Evolutionary conservation across 1,284 basidiomycete species (phyloP), one percentile per base, ranked within the genome.

Genomic region (Rhodotorula sp.): DNA sequence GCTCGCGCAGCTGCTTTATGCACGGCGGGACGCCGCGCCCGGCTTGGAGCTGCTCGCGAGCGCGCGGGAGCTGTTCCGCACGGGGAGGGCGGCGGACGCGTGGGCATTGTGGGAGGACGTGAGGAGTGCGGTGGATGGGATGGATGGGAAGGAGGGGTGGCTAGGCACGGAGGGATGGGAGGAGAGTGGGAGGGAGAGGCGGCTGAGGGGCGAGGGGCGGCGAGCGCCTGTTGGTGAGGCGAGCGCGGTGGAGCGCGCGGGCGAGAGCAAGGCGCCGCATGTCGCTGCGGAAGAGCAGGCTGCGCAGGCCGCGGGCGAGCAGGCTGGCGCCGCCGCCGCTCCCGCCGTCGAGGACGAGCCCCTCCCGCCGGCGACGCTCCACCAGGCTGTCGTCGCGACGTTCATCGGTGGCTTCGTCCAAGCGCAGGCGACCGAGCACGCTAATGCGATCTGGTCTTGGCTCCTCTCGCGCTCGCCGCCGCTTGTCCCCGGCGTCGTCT

Each of bases 341-440:
- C 9, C 32, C 25, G 44, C 27, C 29, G 50, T 8, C 7, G 39
- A 32, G 21, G 21, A 22, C 44, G 5, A 4, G 13, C 12, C 48
- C 9, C 22, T 69, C 7, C 37, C 53, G 29, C 34, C 48, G 17
- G 69, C 72, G 2, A 22, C 29, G 1, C 54, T 76, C 27, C 69
- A 66, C 8, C 74, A 73, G 41, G 59, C 70, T 8, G 39, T 70
- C 64, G 65, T 72, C 58, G 68, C 64, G 17, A 57, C 65, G n/a
- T 72, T 76, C 63, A 48, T 76, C 22, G 32, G 70, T n/a, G 71
- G 69, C 3, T 76, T 76, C 57, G 67, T 70, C 37, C 63, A 66
- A 17, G 55, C 67, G n/a, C 64, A 57, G 41, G 44, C 56, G 5
- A 60, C 65, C 55, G 60, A 64, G 39, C 61, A 67, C 36, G 74